These are phyloP conservation scores for Scenedesmus sp. DNA, from an alignment of 163 green algal genomes.

Conservation along the genomic window DNA sequence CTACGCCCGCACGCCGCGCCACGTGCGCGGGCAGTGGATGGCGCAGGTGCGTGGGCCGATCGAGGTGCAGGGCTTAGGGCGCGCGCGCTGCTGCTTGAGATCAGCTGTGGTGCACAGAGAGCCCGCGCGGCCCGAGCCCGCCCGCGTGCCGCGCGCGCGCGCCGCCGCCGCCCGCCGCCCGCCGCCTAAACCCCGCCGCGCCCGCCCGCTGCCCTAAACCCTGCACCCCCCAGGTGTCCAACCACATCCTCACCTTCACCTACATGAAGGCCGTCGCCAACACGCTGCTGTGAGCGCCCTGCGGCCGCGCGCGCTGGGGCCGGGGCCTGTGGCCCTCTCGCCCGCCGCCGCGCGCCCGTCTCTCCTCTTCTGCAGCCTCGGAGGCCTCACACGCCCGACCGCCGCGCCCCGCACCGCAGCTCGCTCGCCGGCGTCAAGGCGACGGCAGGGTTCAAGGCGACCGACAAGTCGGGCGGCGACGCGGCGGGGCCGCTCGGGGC, in stretches of 20 bases:
- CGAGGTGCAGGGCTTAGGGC: too few species aligned
- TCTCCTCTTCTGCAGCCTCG: neutral
- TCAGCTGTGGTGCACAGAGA: too few species aligned
- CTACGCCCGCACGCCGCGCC: slow-evolving; percentile 14
- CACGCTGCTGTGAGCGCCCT: slow-evolving; percentile 46
- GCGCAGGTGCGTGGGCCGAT: slow-evolving; percentile 17
- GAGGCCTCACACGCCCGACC: neutral
- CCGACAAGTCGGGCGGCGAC: slow-evolving; percentile 28
- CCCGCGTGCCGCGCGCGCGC: too few species aligned
- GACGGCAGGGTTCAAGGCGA: slow-evolving; percentile 47
- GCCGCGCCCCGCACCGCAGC: neutral
- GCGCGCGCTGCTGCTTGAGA: too few species aligned
- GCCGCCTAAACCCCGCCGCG: too few species aligned
- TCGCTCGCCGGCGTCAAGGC: slow-evolving; percentile 39
- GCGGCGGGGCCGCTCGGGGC: slow-evolving; percentile 13
- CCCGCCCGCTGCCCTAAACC: too few species aligned
- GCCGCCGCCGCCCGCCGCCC: too few species aligned
- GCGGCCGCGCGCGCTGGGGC: neutral
- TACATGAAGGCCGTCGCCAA: slow-evolving; percentile 50
- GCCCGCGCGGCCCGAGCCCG: too few species aligned
- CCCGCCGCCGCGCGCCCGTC: too few species aligned
- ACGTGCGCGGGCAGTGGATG: slow-evolving; percentile 43
- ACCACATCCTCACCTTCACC: slow-evolving; percentile 50
- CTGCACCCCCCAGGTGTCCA: too few species aligned
- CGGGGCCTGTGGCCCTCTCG: neutral